phyloP scores from a whole-genome alignment of 441 rosid genomes.

The California macrophylla region DNA sequence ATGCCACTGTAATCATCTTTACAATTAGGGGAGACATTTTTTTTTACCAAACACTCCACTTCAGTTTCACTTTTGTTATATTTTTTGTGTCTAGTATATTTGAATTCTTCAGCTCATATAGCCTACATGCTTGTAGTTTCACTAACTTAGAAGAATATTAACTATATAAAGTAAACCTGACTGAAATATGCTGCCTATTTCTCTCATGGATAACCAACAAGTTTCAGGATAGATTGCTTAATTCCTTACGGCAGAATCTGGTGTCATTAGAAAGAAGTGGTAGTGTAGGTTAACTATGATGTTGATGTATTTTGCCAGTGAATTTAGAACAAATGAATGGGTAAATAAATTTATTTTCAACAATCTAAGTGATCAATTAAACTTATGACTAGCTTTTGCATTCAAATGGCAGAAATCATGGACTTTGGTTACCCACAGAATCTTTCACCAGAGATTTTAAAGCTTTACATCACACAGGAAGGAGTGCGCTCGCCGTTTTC shows the following conservation, averaged over 20 bases:
- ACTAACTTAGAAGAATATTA: background rate
- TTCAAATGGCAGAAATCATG: conserved; percentile 72
- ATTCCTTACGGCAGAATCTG: background rate
- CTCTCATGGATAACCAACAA: background rate
- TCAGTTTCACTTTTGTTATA: background rate
- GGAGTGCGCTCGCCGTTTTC: conserved; percentile 97
- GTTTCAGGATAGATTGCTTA: background rate
- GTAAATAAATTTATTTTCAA: background rate
- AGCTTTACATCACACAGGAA: conserved; percentile 94
- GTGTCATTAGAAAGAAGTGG: background rate
- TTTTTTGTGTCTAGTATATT: background rate
- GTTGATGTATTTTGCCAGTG: background rate
- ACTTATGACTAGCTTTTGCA: background rate
- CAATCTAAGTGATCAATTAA: background rate
- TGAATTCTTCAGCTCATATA: background rate
- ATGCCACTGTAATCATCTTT: background rate
- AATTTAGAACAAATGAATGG: background rate
- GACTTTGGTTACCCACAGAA: conserved; percentile 98
- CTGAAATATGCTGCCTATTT: background rate
- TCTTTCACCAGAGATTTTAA: conserved; percentile 92
- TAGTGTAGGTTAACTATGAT: background rate
- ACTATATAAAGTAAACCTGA: background rate
- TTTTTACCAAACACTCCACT: background rate
- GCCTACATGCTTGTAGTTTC: background rate
- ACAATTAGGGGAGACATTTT: background rate